phyloP scores from a whole-genome alignment of 257 asterid genomes.

The Fraxinus cuspidata region DNA sequence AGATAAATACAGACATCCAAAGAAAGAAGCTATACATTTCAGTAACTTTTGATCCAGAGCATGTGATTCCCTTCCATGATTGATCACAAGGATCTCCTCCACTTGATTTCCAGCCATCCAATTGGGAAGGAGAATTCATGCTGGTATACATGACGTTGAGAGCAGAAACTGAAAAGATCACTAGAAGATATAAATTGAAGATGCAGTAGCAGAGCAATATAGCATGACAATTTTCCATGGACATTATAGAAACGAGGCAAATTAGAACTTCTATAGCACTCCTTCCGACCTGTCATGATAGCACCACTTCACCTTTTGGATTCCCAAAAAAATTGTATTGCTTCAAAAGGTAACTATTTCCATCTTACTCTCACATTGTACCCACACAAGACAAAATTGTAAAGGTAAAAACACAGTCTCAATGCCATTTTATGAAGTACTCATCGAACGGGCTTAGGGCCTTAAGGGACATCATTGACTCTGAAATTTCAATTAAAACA shows the following conservation, averaged over 20 bases:
- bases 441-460: not conserved
- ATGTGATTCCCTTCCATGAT: conserved; percentile 52
- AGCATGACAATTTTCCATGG: not conserved
- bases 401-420: not conserved
- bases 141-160: conserved; percentile 49
- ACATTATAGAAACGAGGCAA: not conserved
- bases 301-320: not conserved
- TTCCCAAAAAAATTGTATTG: not conserved
- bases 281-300: not conserved
- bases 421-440: not conserved
- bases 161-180: conserved; percentile 39
- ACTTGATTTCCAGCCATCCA: conserved; percentile 40
- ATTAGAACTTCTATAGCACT: not conserved
- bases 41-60: conserved; percentile 47
- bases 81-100: conserved; percentile 60
- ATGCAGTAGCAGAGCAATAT: not conserved
- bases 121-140: conserved; percentile 41
- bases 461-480: not conserved
- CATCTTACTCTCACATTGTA: not conserved
- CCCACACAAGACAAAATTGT: not conserved
- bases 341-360: not conserved
- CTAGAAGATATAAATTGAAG: not conserved
- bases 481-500: not conserved
- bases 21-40: conserved; percentile 35
- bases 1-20: not conserved